phyloP scores from a whole-genome alignment of 2,329 filamentous ascomycete genomes.

The Penicillium janthinellum region DNA sequence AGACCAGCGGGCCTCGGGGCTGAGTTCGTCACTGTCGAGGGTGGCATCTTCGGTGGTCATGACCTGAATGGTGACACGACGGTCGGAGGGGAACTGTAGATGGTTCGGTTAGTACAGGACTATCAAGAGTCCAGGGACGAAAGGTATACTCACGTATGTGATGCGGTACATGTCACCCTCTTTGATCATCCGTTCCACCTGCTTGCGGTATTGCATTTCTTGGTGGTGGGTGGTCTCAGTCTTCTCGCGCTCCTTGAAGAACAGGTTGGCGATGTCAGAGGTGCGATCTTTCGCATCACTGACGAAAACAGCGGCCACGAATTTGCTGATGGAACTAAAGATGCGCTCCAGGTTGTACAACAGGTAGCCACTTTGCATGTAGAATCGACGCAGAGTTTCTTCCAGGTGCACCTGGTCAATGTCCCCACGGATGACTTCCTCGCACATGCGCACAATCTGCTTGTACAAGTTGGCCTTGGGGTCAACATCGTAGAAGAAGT shows the following conservation, averaged over 20 bases:
- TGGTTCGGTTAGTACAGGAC: slow-evolving; percentile 28
- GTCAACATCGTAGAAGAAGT: slow-evolving; percentile 71
- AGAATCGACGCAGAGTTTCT: slow-evolving; percentile 88
- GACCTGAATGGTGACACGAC: slow-evolving; percentile 73
- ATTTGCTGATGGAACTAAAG: slow-evolving; percentile 76
- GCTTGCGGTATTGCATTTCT: slow-evolving; percentile 87
- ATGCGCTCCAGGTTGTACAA: slow-evolving; percentile 92
- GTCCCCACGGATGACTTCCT: slow-evolving; percentile 81
- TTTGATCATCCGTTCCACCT: slow-evolving; percentile 89
- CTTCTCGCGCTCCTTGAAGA: slow-evolving; percentile 76
- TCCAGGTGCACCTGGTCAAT: slow-evolving; percentile 83
- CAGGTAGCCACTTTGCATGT: slow-evolving; percentile 87
- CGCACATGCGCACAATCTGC: slow-evolving; percentile 80
- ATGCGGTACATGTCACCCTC: slow-evolving; percentile 90
- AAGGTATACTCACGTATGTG: slow-evolving; percentile 71
- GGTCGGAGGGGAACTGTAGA: slow-evolving; percentile 63
- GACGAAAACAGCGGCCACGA: slow-evolving; percentile 80
- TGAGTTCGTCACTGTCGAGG: slow-evolving; percentile 72
- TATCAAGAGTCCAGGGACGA: neutral
- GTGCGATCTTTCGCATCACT: slow-evolving; percentile 91
- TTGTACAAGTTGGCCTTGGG: slow-evolving; percentile 76
- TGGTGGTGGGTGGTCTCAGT: slow-evolving; percentile 86
- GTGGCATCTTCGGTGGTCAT: slow-evolving; percentile 83
- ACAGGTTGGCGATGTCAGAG: slow-evolving; percentile 83
- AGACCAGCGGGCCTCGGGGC: slow-evolving; percentile 71